Evolutionary conservation across 768 basidiomycete species (phyloP).

Genomic region (Leccinum fibrillosum): DNA sequence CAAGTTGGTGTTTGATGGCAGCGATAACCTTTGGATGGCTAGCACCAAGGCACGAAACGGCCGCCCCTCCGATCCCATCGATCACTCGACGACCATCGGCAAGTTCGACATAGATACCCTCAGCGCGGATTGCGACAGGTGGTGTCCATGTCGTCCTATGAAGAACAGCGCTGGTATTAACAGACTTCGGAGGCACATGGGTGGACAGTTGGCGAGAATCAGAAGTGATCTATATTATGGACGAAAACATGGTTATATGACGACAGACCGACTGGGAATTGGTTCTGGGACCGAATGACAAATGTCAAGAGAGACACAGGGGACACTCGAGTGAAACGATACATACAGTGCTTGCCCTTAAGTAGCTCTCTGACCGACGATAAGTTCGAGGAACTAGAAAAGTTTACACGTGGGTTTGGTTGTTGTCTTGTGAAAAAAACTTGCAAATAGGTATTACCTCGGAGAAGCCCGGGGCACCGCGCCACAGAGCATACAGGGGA

Average conservation of each 20-base stretch:
- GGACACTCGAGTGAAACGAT: not conserved
- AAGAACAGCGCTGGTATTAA: constrained; percentile 41
- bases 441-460: not conserved
- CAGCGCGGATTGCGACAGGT: constrained; percentile 59
- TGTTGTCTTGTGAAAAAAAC: not conserved
- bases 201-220: not conserved
- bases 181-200: constrained; percentile 13
- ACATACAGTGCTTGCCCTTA: not conserved
- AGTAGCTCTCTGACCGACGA: not conserved
- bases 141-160: constrained; percentile 74
- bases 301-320: not conserved
- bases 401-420: not conserved
- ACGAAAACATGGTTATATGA: not conserved
- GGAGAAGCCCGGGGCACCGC: not conserved
- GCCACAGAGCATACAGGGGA: not conserved
- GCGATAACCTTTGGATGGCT: constrained; percentile 67
- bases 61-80: constrained; percentile 84
- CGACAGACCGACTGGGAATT: not conserved
- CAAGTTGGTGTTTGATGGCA: constrained; percentile 77
- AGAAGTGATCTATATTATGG: not conserved
- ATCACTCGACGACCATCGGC: constrained; percentile 67
- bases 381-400: not conserved
- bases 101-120: constrained; percentile 71
- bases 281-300: not conserved
- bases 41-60: constrained; percentile 76